Evolutionary conservation across 441 rosid genomes (phyloP).

Genomic region (Dalechampia spathulata): DNA sequence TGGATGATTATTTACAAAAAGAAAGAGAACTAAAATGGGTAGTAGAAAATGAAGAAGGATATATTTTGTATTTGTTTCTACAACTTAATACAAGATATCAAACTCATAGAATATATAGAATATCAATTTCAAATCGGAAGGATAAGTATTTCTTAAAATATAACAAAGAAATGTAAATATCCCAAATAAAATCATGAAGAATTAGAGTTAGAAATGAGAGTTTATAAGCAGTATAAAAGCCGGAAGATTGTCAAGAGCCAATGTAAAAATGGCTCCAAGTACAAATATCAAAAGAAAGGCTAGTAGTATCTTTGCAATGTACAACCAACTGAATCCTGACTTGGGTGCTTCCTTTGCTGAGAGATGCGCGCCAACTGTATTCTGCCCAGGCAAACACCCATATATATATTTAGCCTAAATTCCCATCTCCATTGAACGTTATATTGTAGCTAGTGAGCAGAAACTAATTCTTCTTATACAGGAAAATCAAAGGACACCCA

Average conservation of each 20-base stretch:
- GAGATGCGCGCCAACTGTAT: constrained; percentile 10
- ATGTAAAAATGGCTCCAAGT: constrained; percentile 56
- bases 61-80: too few species aligned
- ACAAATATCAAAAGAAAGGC: constrained; percentile 64
- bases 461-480: background rate
- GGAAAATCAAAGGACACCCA: too few species aligned
- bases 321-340: constrained; percentile 25
- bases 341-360: constrained; percentile 9
- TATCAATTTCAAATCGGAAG: too few species aligned
- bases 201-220: constrained; percentile 28
- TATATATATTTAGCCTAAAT: too few species aligned
- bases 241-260: constrained; percentile 82
- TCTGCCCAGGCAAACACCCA: constrained; percentile 33
- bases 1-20: too few species aligned
- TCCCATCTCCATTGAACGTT: background rate
- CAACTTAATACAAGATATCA: too few species aligned
- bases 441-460: background rate
- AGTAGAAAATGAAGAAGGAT: too few species aligned
- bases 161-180: too few species aligned
- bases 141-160: too few species aligned
- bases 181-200: too few species aligned
- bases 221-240: constrained; percentile 39
- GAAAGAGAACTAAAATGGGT: too few species aligned
- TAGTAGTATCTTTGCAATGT: constrained; percentile 50
- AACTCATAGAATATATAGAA: too few species aligned